Base-by-base conservation (phyloP, 176 grass and related monocot genomes). In the Avena eriantha region DNA sequence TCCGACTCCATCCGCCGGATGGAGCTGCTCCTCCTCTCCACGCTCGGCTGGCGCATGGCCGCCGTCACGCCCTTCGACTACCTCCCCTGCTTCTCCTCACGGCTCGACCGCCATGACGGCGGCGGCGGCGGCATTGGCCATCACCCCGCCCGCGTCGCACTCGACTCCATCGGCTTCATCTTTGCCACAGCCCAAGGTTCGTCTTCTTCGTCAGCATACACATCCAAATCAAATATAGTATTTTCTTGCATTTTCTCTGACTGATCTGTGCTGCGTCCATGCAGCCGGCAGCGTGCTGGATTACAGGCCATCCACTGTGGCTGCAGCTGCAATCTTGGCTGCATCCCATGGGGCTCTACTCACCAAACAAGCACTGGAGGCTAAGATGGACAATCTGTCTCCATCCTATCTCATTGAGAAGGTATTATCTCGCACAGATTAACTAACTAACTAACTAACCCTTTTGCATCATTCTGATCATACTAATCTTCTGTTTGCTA, bases 31-130 rank as follows among this genome's bases (percentile, higher is more conserved):
- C 90, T 98, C 19, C 77, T 98, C 58, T 92, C 86, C n/a, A 98
- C 97, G 2, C 87, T 98, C 61, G 92, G 93, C 18, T 98, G 97
- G 97, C 92, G 94, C 73, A 90, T 96, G 94, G 85, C 76, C 79
- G 91, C 76, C 67, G 91, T 96, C 49, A 96, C 97, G 69, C 97
- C 97, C 2, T 96, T 98, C n/a, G 97, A 98, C 39, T 98, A 93
- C 81, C 90, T 94, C 79, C 73, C 86, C 72, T 94, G 87, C 77
- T 90, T 94, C 63, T 50, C 84, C 11, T 94, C 90, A 26, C 67
- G 87, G 14, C 72, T 94, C 39, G 81, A 92, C 83, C 90, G 58
- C 15, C 84, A 83, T 56, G 84, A 50, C 54, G 90, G 70, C 36
- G 61, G 68, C 86, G 58, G 54, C 65, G 57, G 88, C 65, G 85